Evolutionary conservation across 192 early-diverging fungal species (phyloP).

Genomic region (Rhizoclosmatium sp.): DNA sequence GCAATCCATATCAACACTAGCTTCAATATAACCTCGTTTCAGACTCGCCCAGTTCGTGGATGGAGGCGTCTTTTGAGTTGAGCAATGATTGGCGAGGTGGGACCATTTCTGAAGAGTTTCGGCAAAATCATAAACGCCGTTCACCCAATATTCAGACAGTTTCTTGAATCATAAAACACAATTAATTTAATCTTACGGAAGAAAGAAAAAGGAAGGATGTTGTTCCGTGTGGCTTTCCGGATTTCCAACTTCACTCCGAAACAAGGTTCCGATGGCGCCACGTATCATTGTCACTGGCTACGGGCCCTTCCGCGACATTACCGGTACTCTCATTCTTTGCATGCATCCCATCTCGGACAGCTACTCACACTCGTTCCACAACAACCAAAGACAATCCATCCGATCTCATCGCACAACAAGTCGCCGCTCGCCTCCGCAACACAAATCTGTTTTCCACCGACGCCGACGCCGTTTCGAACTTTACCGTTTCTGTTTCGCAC

Average conservation of each 20-base stretch:
- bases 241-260: no score
- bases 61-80: slow-evolving; percentile 27
- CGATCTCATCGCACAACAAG: slow-evolving; percentile 14
- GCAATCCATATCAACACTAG: neutral
- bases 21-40: slow-evolving; percentile 21
- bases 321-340: neutral
- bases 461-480: neutral
- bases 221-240: no score
- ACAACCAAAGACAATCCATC: slow-evolving; percentile 18
- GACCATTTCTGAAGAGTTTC: no score
- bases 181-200: no score
- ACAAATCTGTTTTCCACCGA: neutral
- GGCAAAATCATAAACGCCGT: no score
- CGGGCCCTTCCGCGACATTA: slow-evolving; percentile 33
- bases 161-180: no score
- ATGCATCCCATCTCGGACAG: no score
- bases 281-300: slow-evolving; percentile 26
- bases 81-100: neutral
- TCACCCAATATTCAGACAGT: no score
- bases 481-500: slow-evolving; percentile 18
- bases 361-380: neutral
- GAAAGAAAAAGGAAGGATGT: no score
- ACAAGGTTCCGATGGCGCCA: neutral
- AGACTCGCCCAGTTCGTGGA: slow-evolving; percentile 16
- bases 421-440: neutral